These are phyloP conservation scores for Wickerhamiella shivajii DNA, from an alignment of 805 yeast species.

Conservation along the genomic window DNA sequence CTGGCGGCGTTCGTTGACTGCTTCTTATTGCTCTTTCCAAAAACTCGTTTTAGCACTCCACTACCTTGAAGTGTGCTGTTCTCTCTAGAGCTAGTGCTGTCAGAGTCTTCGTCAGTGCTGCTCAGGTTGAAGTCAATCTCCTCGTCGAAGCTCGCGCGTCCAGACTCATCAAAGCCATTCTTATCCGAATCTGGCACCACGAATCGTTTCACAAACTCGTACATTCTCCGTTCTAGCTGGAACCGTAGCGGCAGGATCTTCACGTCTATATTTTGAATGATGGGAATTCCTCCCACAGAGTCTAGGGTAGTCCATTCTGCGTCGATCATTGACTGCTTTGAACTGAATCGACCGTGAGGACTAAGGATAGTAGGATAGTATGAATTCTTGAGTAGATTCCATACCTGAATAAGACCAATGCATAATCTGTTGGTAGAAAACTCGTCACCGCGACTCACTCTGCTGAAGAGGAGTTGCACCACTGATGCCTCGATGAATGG, in stretches of 20 bases:
- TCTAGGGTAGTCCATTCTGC: conserved; percentile 65
- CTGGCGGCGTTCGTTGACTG: conserved; percentile 20
- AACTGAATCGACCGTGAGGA: conserved; percentile 26
- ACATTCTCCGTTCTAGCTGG: conserved; percentile 58
- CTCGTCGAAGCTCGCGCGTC: conserved; percentile 9
- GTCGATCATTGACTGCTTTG: conserved; percentile 26
- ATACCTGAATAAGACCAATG: conserved; percentile 50
- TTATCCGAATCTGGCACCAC: conserved; percentile 42
- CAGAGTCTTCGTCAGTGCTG: background rate
- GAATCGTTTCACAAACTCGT: conserved; percentile 47
- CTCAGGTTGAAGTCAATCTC: conserved; percentile 7
- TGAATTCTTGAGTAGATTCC: conserved; percentile 43
- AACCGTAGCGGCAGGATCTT: conserved; percentile 51
- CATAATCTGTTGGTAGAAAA: conserved; percentile 47
- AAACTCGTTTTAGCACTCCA: background rate
- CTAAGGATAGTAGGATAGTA: conserved; percentile 58
- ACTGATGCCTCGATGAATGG: conserved; percentile 62
- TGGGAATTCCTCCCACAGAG: conserved; percentile 85
- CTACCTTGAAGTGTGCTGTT: background rate
- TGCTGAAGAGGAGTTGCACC: conserved; percentile 42
- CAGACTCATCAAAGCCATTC: conserved; percentile 3
- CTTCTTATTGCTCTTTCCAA: conserved; percentile 2
- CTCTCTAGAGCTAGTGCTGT: background rate
- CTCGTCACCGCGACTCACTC: conserved; percentile 51
- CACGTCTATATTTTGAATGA: conserved; percentile 50